Evolutionary conservation across 768 basidiomycete genomes (phyloP).

Genomic region (Harrya chromipes): DNA sequence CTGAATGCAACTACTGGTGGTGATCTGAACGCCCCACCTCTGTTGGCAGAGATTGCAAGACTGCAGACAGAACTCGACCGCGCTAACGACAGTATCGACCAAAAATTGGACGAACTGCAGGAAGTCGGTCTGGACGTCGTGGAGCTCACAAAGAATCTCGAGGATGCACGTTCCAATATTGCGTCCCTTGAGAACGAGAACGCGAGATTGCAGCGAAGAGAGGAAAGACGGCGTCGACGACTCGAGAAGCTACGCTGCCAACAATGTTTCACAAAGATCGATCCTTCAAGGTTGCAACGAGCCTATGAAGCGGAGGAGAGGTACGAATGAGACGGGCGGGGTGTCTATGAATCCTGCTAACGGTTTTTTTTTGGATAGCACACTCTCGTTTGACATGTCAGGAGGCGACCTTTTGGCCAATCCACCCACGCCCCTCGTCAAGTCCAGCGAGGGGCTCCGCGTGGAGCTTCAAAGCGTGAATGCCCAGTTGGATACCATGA

Average conservation of each 20-base stretch:
- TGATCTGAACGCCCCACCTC: conserved; percentile 56
- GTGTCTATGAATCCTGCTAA: conserved; percentile 5
- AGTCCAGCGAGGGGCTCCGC: conserved; percentile 62
- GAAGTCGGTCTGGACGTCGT: conserved; percentile 76
- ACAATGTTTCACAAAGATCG: conserved; percentile 64
- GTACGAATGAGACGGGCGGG: conserved; percentile 34
- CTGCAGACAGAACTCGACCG: conserved; percentile 72
- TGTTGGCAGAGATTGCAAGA: conserved; percentile 69
- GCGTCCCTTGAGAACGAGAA: conserved; percentile 63
- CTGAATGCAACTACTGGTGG: conserved; percentile 53
- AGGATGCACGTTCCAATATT: conserved; percentile 63
- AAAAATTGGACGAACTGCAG: conserved; percentile 83
- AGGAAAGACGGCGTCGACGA: conserved; percentile 63
- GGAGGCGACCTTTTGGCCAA: conserved; percentile 47
- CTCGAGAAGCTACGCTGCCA: conserved; percentile 63
- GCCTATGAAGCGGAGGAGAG: conserved; percentile 56
- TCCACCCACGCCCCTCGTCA: conserved; percentile 66
- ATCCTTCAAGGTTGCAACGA: conserved; percentile 43
- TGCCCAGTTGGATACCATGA: conserved; percentile 59
- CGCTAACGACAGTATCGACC: conserved; percentile 84
- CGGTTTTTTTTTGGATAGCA: conserved; percentile 34
- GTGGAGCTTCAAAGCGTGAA: conserved; percentile 61
- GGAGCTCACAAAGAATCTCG: conserved; percentile 64
- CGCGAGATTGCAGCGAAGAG: conserved; percentile 58
- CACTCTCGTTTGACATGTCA: conserved; percentile 45